Evolutionary conservation across 768 basidiomycete species (phyloP).

Genomic region (Clitopilus hobsonii): DNA sequence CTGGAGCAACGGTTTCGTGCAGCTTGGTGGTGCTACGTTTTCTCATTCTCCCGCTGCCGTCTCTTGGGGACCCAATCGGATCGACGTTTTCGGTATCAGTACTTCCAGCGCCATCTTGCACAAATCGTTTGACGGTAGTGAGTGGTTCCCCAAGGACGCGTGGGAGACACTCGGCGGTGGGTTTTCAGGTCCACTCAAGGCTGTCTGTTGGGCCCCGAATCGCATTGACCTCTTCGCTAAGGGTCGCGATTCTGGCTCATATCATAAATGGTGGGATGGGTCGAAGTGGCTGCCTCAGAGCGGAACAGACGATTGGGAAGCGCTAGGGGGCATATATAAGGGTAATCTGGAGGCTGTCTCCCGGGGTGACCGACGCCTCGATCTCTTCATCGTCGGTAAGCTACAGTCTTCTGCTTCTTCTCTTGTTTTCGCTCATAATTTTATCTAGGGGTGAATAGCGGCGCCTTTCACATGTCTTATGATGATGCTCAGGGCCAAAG

Average conservation of each 20-base stretch:
- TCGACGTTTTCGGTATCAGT: background rate
- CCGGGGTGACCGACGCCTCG: background rate
- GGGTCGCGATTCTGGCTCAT: conserved; percentile 1
- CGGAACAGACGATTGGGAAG: conserved; percentile 2
- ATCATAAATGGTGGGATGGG: conserved; percentile 3
- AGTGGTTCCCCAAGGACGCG: background rate
- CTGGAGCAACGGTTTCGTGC: background rate
- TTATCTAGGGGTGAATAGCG: background rate
- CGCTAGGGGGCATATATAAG: background rate
- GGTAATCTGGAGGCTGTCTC: background rate
- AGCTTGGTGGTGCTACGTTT: background rate
- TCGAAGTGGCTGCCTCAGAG: too few relatives aligned
- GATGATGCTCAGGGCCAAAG: background rate
- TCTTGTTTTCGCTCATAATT: background rate
- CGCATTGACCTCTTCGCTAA: background rate
- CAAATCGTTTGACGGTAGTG: background rate
- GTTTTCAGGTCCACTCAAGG: background rate
- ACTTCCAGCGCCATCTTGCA: background rate
- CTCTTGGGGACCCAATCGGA: conserved; percentile 4
- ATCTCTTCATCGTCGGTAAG: background rate
- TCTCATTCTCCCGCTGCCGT: too few relatives aligned
- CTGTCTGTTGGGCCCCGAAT: background rate
- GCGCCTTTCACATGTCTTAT: background rate
- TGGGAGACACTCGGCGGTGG: background rate
- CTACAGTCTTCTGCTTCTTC: background rate